Conservation (phyloP, 139 green algal species). For the Nannochloris sp. region DNA sequence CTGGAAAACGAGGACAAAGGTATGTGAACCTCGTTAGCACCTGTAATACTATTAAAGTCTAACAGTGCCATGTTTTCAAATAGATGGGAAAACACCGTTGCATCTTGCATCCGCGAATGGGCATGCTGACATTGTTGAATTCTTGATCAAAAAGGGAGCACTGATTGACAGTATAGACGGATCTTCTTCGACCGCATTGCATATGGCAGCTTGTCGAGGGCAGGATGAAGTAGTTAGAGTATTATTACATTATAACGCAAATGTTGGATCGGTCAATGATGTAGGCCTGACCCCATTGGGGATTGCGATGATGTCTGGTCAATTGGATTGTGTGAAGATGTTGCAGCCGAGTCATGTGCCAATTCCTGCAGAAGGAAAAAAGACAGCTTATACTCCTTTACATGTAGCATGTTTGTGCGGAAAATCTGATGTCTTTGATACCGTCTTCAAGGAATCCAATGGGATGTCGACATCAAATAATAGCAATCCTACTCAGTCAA, state of each 20-base stretch:
- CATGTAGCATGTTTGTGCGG: conserved; percentile 6
- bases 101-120: conserved; percentile 46
- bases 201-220: conserved; percentile 43
- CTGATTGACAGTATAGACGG: conserved; percentile 49
- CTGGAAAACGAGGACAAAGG: conserved; percentile 53
- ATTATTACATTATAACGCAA: conserved; percentile 2
- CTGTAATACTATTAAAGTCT: not conserved
- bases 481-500: not conserved
- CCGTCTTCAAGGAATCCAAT: not conserved
- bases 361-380: not conserved
- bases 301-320: conserved; percentile 5
- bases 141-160: conserved; percentile 40
- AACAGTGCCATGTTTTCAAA: not conserved
- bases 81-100: conserved; percentile 41
- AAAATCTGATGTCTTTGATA: not conserved
- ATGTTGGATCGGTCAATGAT: not conserved
- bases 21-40: not conserved
- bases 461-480: not conserved
- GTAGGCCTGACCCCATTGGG: not conserved
- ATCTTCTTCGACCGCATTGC: conserved; percentile 47
- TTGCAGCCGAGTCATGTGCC: not conserved
- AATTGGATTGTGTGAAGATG: conserved; percentile 2
- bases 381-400: not conserved
- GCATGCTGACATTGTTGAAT: conserved; percentile 17
- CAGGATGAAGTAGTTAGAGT: not conserved